Evolutionary conservation across 768 basidiomycete species (phyloP).

Genomic region (Leccinellum luteum): DNA sequence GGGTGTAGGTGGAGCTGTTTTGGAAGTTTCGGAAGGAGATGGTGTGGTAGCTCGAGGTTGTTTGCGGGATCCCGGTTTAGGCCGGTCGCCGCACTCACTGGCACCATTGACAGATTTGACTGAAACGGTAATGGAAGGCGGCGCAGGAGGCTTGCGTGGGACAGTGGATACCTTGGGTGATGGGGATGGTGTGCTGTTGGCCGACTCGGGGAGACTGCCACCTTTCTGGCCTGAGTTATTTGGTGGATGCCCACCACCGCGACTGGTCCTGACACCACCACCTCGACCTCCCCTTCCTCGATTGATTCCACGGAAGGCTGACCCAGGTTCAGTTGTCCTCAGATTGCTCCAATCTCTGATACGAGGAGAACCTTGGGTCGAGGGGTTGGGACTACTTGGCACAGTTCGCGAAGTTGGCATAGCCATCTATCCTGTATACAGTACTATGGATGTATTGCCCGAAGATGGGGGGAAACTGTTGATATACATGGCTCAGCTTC

Average conservation of each 20-base stretch:
- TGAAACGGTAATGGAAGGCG: conserved; percentile 13
- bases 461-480: conserved; percentile 6
- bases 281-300: conserved; percentile 39
- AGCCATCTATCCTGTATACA: conserved; percentile 36
- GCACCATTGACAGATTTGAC: conserved; percentile 23
- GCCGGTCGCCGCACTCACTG: conserved; percentile 19
- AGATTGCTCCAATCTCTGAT: conserved; percentile 41
- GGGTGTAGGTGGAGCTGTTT: conserved; percentile 31
- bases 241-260: conserved; percentile 30
- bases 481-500: conserved; percentile 11
- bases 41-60: conserved; percentile 19
- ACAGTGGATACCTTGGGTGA: conserved; percentile 11
- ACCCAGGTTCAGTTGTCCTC: conserved; percentile 44
- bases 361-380: conserved; percentile 31
- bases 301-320: conserved; percentile 45
- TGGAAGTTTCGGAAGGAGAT: conserved; percentile 21
- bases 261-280: conserved; percentile 20
- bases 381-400: conserved; percentile 25
- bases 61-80: conserved; percentile 24
- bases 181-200: conserved; percentile 19
- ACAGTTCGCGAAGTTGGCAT: conserved; percentile 35
- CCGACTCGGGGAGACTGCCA: conserved; percentile 19
- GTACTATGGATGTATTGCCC: neutral
- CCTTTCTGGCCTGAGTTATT: conserved; percentile 21
- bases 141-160: conserved; percentile 16